phyloP scores from a whole-genome alignment of 306 rosid species.

The Fagus sylvatica region DNA sequence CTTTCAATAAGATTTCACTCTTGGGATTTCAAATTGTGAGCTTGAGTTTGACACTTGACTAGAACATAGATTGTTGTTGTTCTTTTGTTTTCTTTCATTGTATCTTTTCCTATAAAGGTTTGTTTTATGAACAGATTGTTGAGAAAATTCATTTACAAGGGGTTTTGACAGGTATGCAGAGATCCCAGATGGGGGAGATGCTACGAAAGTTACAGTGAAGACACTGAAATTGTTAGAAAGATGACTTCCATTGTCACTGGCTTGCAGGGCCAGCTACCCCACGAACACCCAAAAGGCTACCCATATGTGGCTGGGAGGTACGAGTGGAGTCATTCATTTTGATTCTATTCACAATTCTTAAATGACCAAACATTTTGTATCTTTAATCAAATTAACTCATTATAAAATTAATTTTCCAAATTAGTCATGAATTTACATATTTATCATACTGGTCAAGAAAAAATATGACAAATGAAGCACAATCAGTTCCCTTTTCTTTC shows the following conservation, averaged over 20 bases:
- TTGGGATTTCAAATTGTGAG: neutral
- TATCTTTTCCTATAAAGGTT: neutral
- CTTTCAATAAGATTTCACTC: neutral
- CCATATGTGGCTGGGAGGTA: conserved; percentile 57
- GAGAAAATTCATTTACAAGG: neutral
- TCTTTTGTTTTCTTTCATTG: neutral
- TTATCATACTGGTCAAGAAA: neutral
- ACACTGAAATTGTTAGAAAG: conserved; percentile 48
- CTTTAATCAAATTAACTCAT: neutral
- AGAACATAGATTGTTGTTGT: neutral
- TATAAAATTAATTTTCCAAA: neutral
- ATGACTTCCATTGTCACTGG: conserved; percentile 48
- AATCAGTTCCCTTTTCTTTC: neutral
- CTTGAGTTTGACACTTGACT: neutral
- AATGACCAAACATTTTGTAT: neutral
- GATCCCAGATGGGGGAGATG: conserved; percentile 68
- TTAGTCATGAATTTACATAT: neutral
- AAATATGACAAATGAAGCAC: neutral
- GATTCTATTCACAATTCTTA: neutral
- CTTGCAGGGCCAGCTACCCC: conserved; percentile 59
- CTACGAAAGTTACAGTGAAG: conserved; percentile 56
- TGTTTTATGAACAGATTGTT: neutral
- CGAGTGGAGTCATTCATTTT: conserved; percentile 4
- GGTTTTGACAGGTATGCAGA: conserved; percentile 47
- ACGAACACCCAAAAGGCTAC: conserved; percentile 43